A percentile compares a stretch with the other conserved stretches of the same genome.
phyloP scores from a whole-genome alignment of 805 yeast species.

The Schizosaccharomyces lindneri region DNA sequence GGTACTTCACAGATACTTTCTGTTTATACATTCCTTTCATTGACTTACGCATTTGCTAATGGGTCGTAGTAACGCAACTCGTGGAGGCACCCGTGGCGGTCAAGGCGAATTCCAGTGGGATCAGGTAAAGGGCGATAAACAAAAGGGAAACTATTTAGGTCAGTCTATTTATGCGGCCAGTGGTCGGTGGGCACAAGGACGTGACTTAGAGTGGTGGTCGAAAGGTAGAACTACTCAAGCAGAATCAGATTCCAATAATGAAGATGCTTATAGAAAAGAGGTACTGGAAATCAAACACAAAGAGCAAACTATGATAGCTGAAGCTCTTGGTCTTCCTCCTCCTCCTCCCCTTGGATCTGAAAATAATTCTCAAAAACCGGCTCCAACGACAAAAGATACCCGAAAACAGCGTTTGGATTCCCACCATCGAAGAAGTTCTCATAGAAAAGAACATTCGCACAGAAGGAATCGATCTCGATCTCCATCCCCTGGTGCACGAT shows the following conservation, averaged over 20 bases:
- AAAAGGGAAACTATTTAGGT: slow-evolving; percentile 11
- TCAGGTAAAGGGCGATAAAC: slow-evolving; percentile 10
- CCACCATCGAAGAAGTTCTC: too few species aligned
- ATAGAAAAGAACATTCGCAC: too few species aligned
- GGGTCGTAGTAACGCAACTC: slow-evolving; percentile 2
- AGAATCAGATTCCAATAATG: background rate
- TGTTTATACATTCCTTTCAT: too few species aligned
- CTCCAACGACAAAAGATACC: too few species aligned
- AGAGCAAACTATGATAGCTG: background rate
- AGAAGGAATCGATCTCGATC: too few species aligned
- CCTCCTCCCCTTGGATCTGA: background rate
- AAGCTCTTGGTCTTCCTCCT: background rate
- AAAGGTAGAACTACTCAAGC: slow-evolving; percentile 4
- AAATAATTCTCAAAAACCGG: too few species aligned
- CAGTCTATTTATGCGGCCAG: slow-evolving; percentile 12
- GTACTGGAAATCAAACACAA: background rate
- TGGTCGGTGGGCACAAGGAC: slow-evolving; percentile 9
- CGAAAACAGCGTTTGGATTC: too few species aligned
- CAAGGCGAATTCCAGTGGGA: slow-evolving; percentile 11
- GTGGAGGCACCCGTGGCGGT: slow-evolving; percentile 9
- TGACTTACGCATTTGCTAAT: background rate
- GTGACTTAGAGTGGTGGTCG: slow-evolving; percentile 11
- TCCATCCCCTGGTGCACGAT: too few species aligned
- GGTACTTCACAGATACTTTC: too few species aligned
- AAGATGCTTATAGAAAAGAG: background rate